A percentile compares a stretch with the other conserved stretches of the same genome.
Evolutionary conservation across 768 basidiomycete species (phyloP).

Genomic region (Mycena kentingensis): DNA sequence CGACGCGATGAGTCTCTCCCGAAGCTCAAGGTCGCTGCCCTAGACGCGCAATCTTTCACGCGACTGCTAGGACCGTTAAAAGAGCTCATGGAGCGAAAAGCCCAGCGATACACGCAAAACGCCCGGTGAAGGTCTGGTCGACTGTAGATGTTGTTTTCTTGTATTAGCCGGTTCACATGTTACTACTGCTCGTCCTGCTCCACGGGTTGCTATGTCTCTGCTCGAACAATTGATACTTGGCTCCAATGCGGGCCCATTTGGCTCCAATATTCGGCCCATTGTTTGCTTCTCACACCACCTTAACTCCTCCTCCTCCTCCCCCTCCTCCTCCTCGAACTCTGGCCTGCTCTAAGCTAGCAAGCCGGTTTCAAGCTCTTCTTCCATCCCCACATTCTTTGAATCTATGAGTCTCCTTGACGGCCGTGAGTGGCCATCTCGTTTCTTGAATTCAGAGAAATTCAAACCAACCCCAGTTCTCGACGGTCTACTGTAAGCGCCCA

Average conservation of each 20-base stretch:
- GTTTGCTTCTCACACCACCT: background rate
- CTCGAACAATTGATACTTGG: no score
- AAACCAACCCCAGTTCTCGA: constrained; percentile 1
- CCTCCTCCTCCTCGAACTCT: constrained; percentile 4
- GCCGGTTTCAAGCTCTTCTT: no score
- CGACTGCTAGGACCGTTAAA: constrained; percentile 89
- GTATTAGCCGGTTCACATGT: background rate
- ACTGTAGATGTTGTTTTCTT: constrained; percentile 29
- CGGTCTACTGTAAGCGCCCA: constrained; percentile 13
- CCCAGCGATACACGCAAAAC: constrained; percentile 76
- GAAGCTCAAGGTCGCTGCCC: constrained; percentile 89
- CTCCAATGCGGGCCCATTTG: no score
- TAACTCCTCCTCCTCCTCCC: background rate
- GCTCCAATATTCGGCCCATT: background rate
- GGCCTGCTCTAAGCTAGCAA: constrained; percentile 10
- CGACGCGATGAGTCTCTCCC: constrained; percentile 48
- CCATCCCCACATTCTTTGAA: no score
- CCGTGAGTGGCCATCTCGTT: constrained; percentile 14
- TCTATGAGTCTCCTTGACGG: no score
- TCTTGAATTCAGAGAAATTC: constrained; percentile 6
- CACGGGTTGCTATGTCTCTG: no score
- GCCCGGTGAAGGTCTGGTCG: constrained; percentile 34
- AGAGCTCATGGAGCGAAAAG: constrained; percentile 90
- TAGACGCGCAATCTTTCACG: constrained; percentile 93
- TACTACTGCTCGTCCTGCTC: background rate